Conservation (phyloP, 1,139 yeast species). For the Scheffersomyces titani region DNA sequence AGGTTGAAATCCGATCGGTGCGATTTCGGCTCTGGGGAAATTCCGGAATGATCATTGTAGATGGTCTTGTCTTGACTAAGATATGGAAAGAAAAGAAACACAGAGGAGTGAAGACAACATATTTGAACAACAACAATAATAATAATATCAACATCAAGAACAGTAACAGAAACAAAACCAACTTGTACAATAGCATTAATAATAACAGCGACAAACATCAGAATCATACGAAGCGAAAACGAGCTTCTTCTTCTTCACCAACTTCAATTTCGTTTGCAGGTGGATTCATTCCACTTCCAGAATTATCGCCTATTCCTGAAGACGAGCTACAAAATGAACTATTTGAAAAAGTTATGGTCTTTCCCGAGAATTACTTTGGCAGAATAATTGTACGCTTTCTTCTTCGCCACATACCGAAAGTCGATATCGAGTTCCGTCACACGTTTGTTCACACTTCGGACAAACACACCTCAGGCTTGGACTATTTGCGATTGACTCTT, state of each 20-base stretch:
- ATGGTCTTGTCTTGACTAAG: conserved; percentile 20
- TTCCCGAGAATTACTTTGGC: conserved; percentile 18
- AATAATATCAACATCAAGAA: background rate
- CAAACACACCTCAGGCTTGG: conserved; percentile 18
- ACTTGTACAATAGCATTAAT: background rate
- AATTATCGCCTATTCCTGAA: background rate
- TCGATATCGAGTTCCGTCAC: conserved; percentile 31
- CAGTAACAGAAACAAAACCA: too few species aligned
- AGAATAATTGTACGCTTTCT: conserved; percentile 13
- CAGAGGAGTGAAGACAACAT: conserved; percentile 6
- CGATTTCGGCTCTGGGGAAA: conserved; percentile 46
- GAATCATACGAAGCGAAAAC: background rate
- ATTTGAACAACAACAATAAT: background rate
- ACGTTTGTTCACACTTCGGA: conserved; percentile 10
- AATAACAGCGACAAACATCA: background rate
- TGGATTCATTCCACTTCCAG: background rate
- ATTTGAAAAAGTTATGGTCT: conserved; percentile 11
- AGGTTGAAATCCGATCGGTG: conserved; percentile 23
- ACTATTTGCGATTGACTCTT: conserved; percentile 23
- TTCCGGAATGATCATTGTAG: conserved; percentile 31
- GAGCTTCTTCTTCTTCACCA: background rate
- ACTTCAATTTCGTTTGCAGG: background rate
- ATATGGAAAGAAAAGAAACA: conserved; percentile 1
- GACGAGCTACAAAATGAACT: background rate
- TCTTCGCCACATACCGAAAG: conserved; percentile 24